Percentiles rank a stretch among this genome's conserved stretches.
Conservation (phyloP, 2,329 filamentous ascomycete species). For the Claviceps sp. region DNA sequence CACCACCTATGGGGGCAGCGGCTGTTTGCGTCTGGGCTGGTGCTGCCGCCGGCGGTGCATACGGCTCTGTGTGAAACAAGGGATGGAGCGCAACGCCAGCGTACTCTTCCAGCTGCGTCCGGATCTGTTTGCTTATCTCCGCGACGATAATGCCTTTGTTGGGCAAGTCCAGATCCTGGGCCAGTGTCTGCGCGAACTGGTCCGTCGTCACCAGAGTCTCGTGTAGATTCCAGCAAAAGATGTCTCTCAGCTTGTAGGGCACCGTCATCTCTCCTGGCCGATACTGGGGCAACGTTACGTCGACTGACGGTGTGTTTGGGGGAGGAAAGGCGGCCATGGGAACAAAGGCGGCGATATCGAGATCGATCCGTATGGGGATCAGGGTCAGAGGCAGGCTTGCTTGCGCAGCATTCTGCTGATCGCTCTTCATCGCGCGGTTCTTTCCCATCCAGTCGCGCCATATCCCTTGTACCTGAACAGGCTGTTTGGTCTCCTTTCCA, state of each 20-base stretch:
- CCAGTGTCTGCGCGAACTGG: slow-evolving; percentile 81
- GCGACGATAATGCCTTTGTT: slow-evolving; percentile 54
- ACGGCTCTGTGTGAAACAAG: slow-evolving; percentile 57
- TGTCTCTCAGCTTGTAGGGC: slow-evolving; percentile 79
- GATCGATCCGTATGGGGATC: slow-evolving; percentile 90
- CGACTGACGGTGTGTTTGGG: slow-evolving; percentile 47
- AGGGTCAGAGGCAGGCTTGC: slow-evolving; percentile 75
- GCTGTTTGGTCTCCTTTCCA: slow-evolving; percentile 66
- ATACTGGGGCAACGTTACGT: slow-evolving; percentile 66
- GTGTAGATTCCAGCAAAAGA: slow-evolving; percentile 96
- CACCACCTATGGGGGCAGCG: slow-evolving; percentile 4
- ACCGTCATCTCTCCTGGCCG: slow-evolving; percentile 66
- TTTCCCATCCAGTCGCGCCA: slow-evolving; percentile 95
- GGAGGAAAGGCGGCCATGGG: slow-evolving; percentile 52
- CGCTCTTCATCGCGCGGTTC: slow-evolving; percentile 38
- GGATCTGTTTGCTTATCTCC: slow-evolving; percentile 86
- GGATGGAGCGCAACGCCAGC: slow-evolving; percentile 88
- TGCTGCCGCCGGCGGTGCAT: slow-evolving; percentile 14
- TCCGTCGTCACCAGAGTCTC: slow-evolving; percentile 90
- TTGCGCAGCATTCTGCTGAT: slow-evolving; percentile 48
- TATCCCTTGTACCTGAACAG: slow-evolving; percentile 77
- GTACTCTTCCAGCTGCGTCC: slow-evolving; percentile 90
- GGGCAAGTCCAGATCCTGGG: slow-evolving; percentile 86
- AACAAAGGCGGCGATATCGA: slow-evolving; percentile 72
- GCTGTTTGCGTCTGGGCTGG: slow-evolving; percentile 8